Conservation (phyloP, 768 basidiomycete genomes). For the Phanerochaete sordida region DNA sequence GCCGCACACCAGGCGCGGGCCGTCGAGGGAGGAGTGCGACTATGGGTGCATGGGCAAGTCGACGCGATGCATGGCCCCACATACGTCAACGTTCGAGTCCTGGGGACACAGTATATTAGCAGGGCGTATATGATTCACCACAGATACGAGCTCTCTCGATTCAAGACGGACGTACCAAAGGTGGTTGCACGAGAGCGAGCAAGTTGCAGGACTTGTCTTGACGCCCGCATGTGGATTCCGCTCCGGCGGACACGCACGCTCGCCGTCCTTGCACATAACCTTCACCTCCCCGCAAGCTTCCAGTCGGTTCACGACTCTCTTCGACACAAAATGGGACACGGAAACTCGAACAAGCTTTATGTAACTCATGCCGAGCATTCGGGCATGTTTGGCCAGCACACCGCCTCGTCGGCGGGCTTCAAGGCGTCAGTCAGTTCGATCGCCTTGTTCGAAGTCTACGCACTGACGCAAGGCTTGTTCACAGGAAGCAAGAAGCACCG, state of each 20-base stretch:
- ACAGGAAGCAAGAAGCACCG: constrained; percentile 64
- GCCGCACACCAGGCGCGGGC: background rate
- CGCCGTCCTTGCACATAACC: background rate
- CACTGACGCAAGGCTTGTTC: background rate
- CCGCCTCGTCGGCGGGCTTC: constrained; percentile 67
- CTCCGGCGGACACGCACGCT: background rate
- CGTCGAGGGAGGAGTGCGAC: constrained; percentile 33
- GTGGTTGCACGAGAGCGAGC: background rate
- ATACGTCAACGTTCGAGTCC: constrained; percentile 9
- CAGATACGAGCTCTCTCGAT: no score
- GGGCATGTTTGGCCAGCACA: constrained; percentile 77
- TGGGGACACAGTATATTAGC: no score
- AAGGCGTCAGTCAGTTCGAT: constrained; percentile 47
- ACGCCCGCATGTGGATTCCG: background rate
- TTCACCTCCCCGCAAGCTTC: background rate
- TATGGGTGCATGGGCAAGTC: constrained; percentile 16
- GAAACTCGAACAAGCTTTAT: constrained; percentile 83
- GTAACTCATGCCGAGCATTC: constrained; percentile 88
- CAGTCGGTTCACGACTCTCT: background rate
- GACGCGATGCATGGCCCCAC: constrained; percentile 18
- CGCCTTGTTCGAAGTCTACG: background rate
- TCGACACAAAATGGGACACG: constrained; percentile 67
- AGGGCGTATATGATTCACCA: no score
- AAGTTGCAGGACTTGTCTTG: background rate
- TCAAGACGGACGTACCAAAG: background rate